phyloP scores from a whole-genome alignment of 2,329 filamentous ascomycete species.

The Zymoseptoria ardabiliae region DNA sequence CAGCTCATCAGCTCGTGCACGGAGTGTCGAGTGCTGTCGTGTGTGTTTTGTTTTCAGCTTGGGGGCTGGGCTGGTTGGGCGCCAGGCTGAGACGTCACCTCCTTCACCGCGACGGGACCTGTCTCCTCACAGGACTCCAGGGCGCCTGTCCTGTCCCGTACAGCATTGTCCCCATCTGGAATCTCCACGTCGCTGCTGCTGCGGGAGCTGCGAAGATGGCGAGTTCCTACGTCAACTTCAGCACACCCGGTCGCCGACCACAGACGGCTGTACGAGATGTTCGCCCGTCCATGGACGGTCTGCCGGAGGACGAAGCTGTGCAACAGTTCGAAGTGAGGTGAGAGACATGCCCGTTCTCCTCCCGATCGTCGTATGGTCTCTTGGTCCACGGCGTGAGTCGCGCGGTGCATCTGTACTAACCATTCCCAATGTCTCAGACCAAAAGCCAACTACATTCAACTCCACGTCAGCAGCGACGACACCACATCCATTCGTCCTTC shows the following conservation, averaged over 20 bases:
- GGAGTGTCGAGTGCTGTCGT: neutral
- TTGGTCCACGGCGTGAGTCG: neutral
- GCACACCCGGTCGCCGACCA: slow-evolving; percentile 10
- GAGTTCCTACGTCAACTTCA: slow-evolving; percentile 15
- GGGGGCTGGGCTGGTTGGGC: neutral
- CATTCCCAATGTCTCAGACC: slow-evolving; percentile 8
- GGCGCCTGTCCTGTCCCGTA: neutral
- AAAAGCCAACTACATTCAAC: slow-evolving; percentile 18
- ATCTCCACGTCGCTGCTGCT: neutral
- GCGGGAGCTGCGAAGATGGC: neutral
- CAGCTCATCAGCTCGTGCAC: neutral
- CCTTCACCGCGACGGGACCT: neutral
- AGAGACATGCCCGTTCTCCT: neutral
- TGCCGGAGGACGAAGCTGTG: slow-evolving; percentile 1
- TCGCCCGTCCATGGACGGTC: slow-evolving; percentile 3
- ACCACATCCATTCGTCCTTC: slow-evolving; percentile 7
- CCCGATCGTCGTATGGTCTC: neutral
- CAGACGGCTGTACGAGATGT: neutral
- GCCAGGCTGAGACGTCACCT: neutral
- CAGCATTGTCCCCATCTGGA: neutral
- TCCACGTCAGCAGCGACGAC: slow-evolving; percentile 21
- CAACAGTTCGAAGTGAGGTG: slow-evolving; percentile 1
- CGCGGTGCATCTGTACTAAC: neutral
- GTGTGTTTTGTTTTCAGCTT: neutral
- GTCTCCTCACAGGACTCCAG: neutral